A percentile compares a stretch with the other conserved stretches of the same genome.
Conservation (phyloP, 768 basidiomycete genomes). For the Kwoniella sp. region DNA sequence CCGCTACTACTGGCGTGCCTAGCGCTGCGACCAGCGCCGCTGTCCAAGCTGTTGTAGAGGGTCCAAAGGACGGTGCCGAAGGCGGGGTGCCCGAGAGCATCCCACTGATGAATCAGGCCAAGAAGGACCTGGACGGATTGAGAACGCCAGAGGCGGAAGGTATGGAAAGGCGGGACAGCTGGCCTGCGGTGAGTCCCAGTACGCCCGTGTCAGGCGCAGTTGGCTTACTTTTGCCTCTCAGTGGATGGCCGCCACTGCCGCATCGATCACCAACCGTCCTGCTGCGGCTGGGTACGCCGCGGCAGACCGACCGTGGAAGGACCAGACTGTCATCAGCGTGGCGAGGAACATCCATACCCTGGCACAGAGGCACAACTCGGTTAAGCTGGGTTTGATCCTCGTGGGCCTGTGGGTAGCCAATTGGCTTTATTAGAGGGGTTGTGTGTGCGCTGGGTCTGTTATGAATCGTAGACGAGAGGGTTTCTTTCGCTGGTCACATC, state of each 20-base stretch:
- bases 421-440: slow-evolving; percentile 53
- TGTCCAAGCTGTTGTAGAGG: slow-evolving; percentile 29
- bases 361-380: slow-evolving; percentile 53
- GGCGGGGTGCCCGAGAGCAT: slow-evolving; percentile 47
- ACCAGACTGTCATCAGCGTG: slow-evolving; percentile 54
- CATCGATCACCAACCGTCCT: slow-evolving; percentile 15
- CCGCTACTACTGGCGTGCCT: slow-evolving; percentile 19
- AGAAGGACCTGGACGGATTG: slow-evolving; percentile 21
- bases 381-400: slow-evolving; percentile 53
- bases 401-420: slow-evolving; percentile 65
- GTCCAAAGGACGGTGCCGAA: slow-evolving; percentile 24
- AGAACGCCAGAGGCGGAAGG: slow-evolving; percentile 2
- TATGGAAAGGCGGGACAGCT: slow-evolving; percentile 21
- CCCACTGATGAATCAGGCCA: slow-evolving; percentile 42
- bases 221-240: background rate
- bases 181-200: slow-evolving; percentile 26
- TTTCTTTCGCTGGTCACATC: background rate
- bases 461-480: background rate
- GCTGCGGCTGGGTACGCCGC: slow-evolving; percentile 15
- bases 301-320: slow-evolving; percentile 36
- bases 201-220: background rate
- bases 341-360: slow-evolving; percentile 49
- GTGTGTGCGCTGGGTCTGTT: background rate
- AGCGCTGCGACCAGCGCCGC: slow-evolving; percentile 51
- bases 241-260: slow-evolving; percentile 39